Conservation (phyloP, 345 rosid genomes). For the Salix suchowensis region DNA sequence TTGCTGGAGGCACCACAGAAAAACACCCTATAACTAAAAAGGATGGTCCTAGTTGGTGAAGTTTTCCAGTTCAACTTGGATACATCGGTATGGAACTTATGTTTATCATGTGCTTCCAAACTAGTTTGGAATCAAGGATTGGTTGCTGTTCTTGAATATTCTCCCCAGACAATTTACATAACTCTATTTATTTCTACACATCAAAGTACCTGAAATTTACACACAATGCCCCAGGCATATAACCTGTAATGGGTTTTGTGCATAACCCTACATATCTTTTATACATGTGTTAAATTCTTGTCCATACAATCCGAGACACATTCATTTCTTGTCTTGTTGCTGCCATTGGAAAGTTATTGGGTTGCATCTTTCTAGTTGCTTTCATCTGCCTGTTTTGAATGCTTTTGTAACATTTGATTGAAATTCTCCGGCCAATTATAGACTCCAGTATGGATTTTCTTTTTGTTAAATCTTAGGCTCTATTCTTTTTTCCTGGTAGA, state of each 20-base stretch:
- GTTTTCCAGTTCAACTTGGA: conserved; percentile 71
- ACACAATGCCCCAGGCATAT: not conserved
- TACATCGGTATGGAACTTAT: conserved; percentile 48
- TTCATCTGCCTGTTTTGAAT: not conserved
- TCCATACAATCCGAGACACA: not conserved
- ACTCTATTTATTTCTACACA: not conserved
- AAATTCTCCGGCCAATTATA: not conserved
- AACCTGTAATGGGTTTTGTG: not conserved
- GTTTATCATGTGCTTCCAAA: not conserved
- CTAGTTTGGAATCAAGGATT: not conserved
- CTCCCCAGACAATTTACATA: not conserved
- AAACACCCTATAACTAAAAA: conserved; percentile 86
- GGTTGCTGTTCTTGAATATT: not conserved
- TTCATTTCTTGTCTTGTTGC: not conserved
- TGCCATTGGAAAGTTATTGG: not conserved
- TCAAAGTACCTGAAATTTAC: not conserved
- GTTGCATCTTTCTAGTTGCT: not conserved
- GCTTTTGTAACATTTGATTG: not conserved
- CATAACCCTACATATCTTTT: not conserved
- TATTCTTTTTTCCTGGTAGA: not conserved
- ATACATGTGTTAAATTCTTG: not conserved
- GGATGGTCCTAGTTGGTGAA: conserved; percentile 89
- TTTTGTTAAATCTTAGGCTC: not conserved
- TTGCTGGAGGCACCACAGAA: conserved; percentile 93
- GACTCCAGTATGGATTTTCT: too few relatives aligned